Conservation (phyloP, 176 grass and related monocot genomes). For the Lolium rigidum region DNA sequence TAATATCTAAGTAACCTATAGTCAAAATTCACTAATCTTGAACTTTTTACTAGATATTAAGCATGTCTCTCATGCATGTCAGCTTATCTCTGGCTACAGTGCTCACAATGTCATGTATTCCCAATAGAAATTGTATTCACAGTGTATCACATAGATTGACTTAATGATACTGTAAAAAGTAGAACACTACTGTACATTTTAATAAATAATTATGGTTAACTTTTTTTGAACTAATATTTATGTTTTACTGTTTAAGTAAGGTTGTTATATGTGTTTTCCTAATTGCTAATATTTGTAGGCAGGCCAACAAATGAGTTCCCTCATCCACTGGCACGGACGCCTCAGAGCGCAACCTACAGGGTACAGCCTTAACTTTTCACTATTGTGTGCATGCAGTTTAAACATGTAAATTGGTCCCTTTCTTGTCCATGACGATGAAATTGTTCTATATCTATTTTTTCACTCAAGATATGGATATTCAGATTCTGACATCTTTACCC, state of each 20-base stretch:
- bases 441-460: conserved; percentile 10
- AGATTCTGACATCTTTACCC: conserved; percentile 42
- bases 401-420: conserved; percentile 11
- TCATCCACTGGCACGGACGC: conserved; percentile 90
- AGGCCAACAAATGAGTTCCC: conserved; percentile 99
- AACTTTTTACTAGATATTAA: not conserved
- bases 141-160: conserved; percentile 16
- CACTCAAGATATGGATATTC: not conserved
- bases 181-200: not conserved
- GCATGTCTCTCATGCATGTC: conserved; percentile 10
- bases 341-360: conserved; percentile 87
- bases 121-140: not conserved
- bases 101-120: not conserved
- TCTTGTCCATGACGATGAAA: conserved; percentile 6
- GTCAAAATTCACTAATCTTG: not conserved
- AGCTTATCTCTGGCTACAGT: not conserved
- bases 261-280: conserved; percentile 43
- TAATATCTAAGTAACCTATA: conserved; percentile 20
- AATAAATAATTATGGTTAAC: conserved; percentile 4
- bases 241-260: conserved; percentile 21
- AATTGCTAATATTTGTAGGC: conserved; percentile 77
- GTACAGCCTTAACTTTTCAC: conserved; percentile 47
- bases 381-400: conserved; percentile 21
- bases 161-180: conserved; percentile 28
- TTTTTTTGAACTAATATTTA: conserved; percentile 30